phyloP scores from a whole-genome alignment of 1,139 yeast genomes.

The Pichia cactophila region DNA sequence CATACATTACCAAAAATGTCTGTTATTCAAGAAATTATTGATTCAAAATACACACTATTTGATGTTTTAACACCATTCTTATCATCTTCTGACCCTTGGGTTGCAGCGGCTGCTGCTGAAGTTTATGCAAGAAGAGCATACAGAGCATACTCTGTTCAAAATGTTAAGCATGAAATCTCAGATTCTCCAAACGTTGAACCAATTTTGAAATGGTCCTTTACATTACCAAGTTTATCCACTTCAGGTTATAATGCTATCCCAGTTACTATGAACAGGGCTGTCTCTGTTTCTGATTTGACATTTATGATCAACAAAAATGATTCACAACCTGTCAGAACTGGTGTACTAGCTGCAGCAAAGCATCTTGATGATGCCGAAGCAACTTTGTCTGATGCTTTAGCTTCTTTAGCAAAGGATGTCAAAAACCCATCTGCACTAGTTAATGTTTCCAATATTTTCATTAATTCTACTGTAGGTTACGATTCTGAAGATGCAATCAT shows the following conservation, averaged over 20 bases:
- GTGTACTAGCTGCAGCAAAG: conserved; percentile 75
- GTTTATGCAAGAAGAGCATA: conserved; percentile 95
- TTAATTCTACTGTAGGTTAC: conserved; percentile 69
- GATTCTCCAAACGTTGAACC: conserved; percentile 33
- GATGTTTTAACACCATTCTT: conserved; percentile 92
- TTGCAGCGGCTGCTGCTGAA: conserved; percentile 93
- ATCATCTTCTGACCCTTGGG: conserved; percentile 76
- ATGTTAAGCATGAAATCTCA: conserved; percentile 56
- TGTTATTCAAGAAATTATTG: conserved; percentile 82
- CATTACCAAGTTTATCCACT: conserved; percentile 62
- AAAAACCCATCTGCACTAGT: conserved; percentile 34
- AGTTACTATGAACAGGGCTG: conserved; percentile 68
- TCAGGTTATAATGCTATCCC: conserved; percentile 66
- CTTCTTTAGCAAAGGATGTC: conserved; percentile 45
- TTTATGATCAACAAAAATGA: conserved; percentile 65
- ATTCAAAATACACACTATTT: conserved; percentile 90
- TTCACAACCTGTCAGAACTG: conserved; percentile 65
- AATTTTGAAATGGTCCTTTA: conserved; percentile 83
- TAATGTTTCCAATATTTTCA: conserved; percentile 76
- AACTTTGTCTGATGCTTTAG: conserved; percentile 67
- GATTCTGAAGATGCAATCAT: conserved; percentile 64
- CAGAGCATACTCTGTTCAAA: conserved; percentile 87
- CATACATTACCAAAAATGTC: conserved; percentile 80
- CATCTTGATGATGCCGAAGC: conserved; percentile 90
- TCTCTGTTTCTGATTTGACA: conserved; percentile 87